These are phyloP conservation scores for Byssoonygena ceratinophila DNA, from an alignment of 2,329 filamentous ascomycete species.

Conservation along the genomic window DNA sequence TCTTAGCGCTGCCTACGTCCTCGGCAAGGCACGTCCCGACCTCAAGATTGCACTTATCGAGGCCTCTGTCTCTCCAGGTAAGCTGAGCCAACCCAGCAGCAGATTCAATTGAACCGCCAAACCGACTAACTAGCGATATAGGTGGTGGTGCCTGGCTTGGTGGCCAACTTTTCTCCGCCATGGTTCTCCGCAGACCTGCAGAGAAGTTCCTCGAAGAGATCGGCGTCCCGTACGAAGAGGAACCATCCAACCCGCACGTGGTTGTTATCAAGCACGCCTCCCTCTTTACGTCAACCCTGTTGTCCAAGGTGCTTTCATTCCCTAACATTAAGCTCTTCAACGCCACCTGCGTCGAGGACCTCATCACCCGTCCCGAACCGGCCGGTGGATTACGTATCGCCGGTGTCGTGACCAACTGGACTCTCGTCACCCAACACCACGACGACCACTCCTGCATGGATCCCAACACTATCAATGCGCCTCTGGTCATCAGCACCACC, in stretches of 20 bases:
- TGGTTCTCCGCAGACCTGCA: constrained; percentile 90
- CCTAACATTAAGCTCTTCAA: constrained; percentile 96
- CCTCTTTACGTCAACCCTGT: constrained; percentile 77
- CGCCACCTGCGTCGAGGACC: constrained; percentile 80
- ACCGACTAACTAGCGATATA: constrained; percentile 17
- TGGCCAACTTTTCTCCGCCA: constrained; percentile 86
- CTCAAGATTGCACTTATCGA: constrained; percentile 87
- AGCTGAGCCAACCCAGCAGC: constrained; percentile 11
- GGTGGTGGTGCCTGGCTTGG: constrained; percentile 88
- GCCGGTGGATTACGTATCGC: constrained; percentile 57
- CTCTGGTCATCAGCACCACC: constrained; percentile 77
- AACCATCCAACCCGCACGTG: constrained; percentile 73
- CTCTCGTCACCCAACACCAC: constrained; percentile 75
- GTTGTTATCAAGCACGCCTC: constrained; percentile 92
- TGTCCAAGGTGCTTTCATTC: constrained; percentile 71
- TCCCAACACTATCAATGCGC: constrained; percentile 91
- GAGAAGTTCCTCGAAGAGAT: constrained; percentile 73
- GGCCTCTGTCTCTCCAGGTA: constrained; percentile 66
- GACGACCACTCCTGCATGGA: constrained; percentile 94
- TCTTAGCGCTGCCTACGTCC: constrained; percentile 70
- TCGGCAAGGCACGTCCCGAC: constrained; percentile 74
- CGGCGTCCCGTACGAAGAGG: constrained; percentile 76
- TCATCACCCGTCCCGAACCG: constrained; percentile 64
- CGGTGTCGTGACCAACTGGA: constrained; percentile 94
- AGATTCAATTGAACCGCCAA: background rate